A percentile compares a stretch with the other conserved stretches of the same genome.
phyloP scores from a whole-genome alignment of 306 rosid genomes.

The Cicer yamashitae region DNA sequence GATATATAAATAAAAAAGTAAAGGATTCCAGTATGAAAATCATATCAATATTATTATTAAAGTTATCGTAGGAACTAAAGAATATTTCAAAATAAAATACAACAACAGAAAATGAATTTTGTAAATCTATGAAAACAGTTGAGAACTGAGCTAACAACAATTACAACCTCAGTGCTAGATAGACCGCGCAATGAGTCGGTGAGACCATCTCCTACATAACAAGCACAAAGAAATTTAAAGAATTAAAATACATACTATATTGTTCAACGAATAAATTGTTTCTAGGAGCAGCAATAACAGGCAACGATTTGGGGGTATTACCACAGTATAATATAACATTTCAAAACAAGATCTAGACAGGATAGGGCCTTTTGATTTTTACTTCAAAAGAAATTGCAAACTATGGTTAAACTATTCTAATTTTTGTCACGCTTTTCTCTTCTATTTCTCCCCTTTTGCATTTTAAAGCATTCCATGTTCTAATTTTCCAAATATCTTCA shows the following conservation, averaged over 20 bases:
- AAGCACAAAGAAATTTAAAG: slow-evolving; percentile 26
- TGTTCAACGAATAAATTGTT: neutral
- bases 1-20: no score
- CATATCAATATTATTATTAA: neutral
- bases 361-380: neutral
- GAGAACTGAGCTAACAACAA: slow-evolving; percentile 17
- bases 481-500: neutral
- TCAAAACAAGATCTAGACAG: neutral
- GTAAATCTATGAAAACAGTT: neutral
- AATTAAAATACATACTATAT: slow-evolving; percentile 21
- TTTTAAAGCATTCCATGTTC: neutral
- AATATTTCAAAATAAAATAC: slow-evolving; percentile 6
- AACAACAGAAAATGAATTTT: slow-evolving; percentile 7
- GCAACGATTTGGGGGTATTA: neutral
- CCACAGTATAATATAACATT: neutral
- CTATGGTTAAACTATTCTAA: neutral
- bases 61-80: neutral
- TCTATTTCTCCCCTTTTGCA: neutral
- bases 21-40: neutral
- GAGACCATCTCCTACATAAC: slow-evolving; percentile 85
- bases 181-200: slow-evolving; percentile 79
- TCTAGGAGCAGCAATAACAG: neutral
- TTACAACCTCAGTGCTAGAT: slow-evolving; percentile 80
- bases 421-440: no score
- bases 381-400: neutral